Conservation (phyloP, 2,329 filamentous ascomycete species). For the Colletotrichum abscissum region DNA sequence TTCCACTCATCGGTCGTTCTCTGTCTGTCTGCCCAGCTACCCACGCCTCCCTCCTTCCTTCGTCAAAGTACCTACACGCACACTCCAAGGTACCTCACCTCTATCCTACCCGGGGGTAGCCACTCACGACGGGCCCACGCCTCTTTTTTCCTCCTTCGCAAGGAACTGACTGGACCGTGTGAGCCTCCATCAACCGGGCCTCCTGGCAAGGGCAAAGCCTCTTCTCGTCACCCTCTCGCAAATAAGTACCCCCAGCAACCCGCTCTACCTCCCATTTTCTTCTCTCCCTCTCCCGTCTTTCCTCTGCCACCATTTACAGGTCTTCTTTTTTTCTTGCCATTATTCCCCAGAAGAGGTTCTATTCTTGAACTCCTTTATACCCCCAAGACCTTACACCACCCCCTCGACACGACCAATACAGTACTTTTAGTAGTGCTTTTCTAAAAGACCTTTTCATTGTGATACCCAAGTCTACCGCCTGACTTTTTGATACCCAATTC, state of each 20-base stretch:
- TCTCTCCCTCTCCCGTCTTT: constrained; percentile 42
- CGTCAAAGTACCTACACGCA: not conserved
- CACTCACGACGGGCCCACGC: constrained; percentile 32
- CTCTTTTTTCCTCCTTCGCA: constrained; percentile 27
- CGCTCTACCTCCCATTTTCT: constrained; percentile 43
- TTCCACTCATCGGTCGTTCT: not conserved
- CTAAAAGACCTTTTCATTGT: constrained; percentile 59
- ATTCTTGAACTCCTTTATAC: constrained; percentile 43
- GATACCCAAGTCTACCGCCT: constrained; percentile 58
- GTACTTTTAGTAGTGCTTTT: constrained; percentile 41
- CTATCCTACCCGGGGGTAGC: constrained; percentile 3
- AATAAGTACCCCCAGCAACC: constrained; percentile 55
- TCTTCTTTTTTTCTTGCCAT: constrained; percentile 43
- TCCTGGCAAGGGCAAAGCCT: constrained; percentile 34
- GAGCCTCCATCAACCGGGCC: constrained; percentile 28
- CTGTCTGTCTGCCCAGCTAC: constrained; percentile 1
- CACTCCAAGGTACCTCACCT: not conserved
- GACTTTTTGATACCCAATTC: constrained; percentile 52
- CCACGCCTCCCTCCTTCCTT: not conserved
- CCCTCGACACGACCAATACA: constrained; percentile 39
- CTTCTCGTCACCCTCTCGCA: constrained; percentile 26
- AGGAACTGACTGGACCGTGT: constrained; percentile 34
- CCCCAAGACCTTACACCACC: constrained; percentile 10
- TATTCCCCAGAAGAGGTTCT: constrained; percentile 44
- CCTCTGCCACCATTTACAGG: constrained; percentile 43